Evolutionary conservation across 306 rosid genomes (phyloP), one percentile per base, ranked within the genome.

Genomic region (Cyamopsis tetragonoloba): DNA sequence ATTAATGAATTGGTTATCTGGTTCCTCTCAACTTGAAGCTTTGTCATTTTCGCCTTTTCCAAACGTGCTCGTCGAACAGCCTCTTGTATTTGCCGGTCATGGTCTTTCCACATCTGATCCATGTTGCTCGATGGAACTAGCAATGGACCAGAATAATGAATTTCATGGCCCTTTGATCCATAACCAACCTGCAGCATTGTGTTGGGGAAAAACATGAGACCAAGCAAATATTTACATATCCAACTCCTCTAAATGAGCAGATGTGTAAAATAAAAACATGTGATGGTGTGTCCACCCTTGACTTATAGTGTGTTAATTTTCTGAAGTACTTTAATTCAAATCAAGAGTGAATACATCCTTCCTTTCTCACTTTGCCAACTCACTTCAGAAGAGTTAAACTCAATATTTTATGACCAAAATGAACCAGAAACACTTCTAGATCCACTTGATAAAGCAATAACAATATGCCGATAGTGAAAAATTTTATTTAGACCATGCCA

Each of bases 61-160:
- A 89, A 65, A 7, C 96, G 98, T 3, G 96, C 87, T 70, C 95
- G 81, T 86, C 97, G 79, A 63, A 81, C 95, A 2, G 89, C 99
- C 77, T 93, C 99, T 71, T 93, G 99, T 76, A 93, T 90, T 15
- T 93, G 99, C 41, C 96, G 90, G 75, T 93, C 97, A 0, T 93
- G 97, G 71, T 93, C 99, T 83, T 93, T 93, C 79, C 89, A 71
- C 95, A 89, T 76, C 88, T 93, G 99, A 48, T 93, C 98, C 91
- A 83, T 80, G 84, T 93, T 93, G 79, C 88, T 82, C 6, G 97
- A 89, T 20, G 96, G 93, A 62, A 88, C 97, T 5, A 93, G 65
- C 80, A 93, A 79, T 13, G 99, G 99, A 58, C 99, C 99, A 26
- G 99, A 93, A 81, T 93, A 93, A 69, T 89, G 99, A 54, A 93